These are phyloP conservation scores for Saururus chinensis DNA, from an alignment of 164 flowering plant species.

Conservation along the genomic window DNA sequence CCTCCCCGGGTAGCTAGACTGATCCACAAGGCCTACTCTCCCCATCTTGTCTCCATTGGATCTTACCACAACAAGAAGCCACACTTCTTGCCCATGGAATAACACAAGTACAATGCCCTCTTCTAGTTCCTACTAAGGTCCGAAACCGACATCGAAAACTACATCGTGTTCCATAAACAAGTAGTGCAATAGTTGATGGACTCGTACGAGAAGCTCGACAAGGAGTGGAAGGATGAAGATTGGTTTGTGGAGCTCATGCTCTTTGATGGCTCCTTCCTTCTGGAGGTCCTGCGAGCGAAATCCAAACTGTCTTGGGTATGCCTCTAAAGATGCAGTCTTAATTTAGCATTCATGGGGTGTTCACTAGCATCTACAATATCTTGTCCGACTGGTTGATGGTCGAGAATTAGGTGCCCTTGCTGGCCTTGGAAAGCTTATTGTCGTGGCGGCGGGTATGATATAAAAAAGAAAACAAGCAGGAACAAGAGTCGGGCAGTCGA, in stretches of 20 bases:
- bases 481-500: no score
- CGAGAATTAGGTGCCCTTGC: slow-evolving; percentile 1
- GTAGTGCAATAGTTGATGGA: no score
- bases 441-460: not conserved
- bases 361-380: not conserved
- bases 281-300: not conserved
- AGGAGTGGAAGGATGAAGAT: not conserved
- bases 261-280: not conserved
- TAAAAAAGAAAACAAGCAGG: no score
- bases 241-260: slow-evolving; percentile 1
- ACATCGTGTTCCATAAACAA: no score
- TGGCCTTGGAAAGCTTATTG: not conserved
- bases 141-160: no score
- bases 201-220: no score
- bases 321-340: not conserved
- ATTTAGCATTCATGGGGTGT: not conserved
- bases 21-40: not conserved
- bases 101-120: slow-evolving; percentile 2
- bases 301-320: not conserved
- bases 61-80: slow-evolving; percentile 4
- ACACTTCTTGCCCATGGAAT: slow-evolving; percentile 2
- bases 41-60: slow-evolving; percentile 1
- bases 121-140: not conserved
- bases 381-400: not conserved
- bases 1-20: not conserved